Conservation (phyloP, 345 rosid species). For the Acer saccharum region DNA sequence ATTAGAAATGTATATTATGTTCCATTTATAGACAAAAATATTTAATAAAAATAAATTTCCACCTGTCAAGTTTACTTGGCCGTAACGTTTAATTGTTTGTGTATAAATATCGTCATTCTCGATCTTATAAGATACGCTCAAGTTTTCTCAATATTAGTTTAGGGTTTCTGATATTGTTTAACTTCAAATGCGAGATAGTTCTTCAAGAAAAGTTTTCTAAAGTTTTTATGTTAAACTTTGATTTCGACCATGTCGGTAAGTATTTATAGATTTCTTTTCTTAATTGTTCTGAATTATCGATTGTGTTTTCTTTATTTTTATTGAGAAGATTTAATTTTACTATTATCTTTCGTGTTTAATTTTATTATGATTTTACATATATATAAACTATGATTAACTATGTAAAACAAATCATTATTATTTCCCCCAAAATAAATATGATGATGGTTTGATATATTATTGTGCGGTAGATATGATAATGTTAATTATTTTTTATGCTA, state of each 20-base stretch:
- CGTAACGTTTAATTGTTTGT: neutral
- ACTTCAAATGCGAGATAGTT: neutral
- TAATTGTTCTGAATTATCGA: neutral
- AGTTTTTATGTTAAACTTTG: neutral
- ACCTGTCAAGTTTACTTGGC: neutral
- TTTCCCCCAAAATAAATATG: no score
- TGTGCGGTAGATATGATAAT: no score
- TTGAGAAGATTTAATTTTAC: neutral
- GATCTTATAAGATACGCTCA: neutral
- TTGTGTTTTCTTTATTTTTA: neutral
- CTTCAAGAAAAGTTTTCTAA: neutral
- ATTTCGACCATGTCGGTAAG: neutral
- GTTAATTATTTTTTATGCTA: no score
- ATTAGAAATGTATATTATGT: neutral
- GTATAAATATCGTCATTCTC: neutral
- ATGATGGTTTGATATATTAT: no score
- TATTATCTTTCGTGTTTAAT: neutral
- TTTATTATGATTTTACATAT: neutral
- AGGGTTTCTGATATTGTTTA: neutral
- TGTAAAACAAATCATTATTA: no score
- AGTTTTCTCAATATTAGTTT: neutral
- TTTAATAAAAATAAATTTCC: neutral
- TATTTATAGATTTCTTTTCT: neutral
- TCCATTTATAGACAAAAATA: neutral
- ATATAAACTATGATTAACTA: no score